phyloP scores from a whole-genome alignment of 805 yeast genomes.

The Cyberlindnera misumaiensis region DNA sequence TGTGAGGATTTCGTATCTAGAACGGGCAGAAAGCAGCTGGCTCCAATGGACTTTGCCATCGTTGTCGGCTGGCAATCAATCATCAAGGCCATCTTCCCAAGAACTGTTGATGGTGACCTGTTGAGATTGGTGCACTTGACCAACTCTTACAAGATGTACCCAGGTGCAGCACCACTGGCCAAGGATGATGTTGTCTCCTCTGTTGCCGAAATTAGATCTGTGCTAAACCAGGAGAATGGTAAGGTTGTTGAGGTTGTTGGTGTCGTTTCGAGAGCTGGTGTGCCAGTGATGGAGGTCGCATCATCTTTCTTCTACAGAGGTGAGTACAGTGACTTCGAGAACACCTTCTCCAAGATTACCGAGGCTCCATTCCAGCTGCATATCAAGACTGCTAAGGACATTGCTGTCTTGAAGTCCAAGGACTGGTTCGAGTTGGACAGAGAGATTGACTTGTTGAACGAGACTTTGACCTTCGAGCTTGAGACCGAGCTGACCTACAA shows the following conservation, averaged over 20 bases:
- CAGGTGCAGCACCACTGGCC: slow-evolving; percentile 85
- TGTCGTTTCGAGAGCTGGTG: slow-evolving; percentile 65
- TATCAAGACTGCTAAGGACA: slow-evolving; percentile 73
- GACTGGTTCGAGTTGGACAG: slow-evolving; percentile 94
- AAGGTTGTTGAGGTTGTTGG: slow-evolving; percentile 95
- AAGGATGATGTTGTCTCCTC: slow-evolving; percentile 83
- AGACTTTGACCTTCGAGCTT: slow-evolving; percentile 83
- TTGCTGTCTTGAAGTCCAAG: slow-evolving; percentile 88
- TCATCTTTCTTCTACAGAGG: slow-evolving; percentile 98
- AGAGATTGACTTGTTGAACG: slow-evolving; percentile 62
- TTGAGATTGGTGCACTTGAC: slow-evolving; percentile 90
- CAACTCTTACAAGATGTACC: slow-evolving; percentile 87
- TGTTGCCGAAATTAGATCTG: slow-evolving; percentile 79
- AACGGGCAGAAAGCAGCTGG: slow-evolving; percentile 75
- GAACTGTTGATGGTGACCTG: slow-evolving; percentile 92
- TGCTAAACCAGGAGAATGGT: slow-evolving; percentile 86
- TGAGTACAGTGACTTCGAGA: slow-evolving; percentile 74
- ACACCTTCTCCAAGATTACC: slow-evolving; percentile 81
- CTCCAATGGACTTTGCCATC: slow-evolving; percentile 99
- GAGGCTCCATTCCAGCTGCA: slow-evolving; percentile 84
- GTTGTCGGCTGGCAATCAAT: slow-evolving; percentile 98
- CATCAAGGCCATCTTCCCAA: slow-evolving; percentile 97
- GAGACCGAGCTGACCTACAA: slow-evolving; percentile 79
- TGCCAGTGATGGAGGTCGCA: slow-evolving; percentile 86
- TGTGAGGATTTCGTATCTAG: slow-evolving; percentile 93